Evolutionary conservation across 1,284 basidiomycete species (phyloP), one percentile per base, ranked within the genome.

Genomic region (Tylopilus sp.): DNA sequence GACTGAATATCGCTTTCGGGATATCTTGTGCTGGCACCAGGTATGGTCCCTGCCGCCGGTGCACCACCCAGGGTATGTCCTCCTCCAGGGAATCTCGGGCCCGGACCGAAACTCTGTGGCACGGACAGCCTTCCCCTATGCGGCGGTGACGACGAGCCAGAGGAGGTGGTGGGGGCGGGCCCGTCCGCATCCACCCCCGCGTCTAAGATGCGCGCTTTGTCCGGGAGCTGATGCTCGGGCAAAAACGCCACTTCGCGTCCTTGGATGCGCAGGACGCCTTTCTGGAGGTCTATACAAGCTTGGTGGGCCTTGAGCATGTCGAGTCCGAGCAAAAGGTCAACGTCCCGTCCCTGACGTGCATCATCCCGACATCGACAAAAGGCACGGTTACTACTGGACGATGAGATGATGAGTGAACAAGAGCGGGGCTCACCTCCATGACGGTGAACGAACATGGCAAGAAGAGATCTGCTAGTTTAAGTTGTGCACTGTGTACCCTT

Each of bases 291-390:
- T 64, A 99, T 97, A 59, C 84, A 89, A 9, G 94, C 95, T 67
- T 97, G 94, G 65, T 97, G 92, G 2, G 94, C 88, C 70, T 96
- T 98, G 48, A 99, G 82, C 97, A 99, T 99, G 74, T 99, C 96
- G 16, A 99, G 77, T 5, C 96, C 97, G 46, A 99, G 89, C 2
- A 99, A 76, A 18, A 99, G 81, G 60, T 99, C 96, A 35, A 98
- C 93, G 48, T 89, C 84, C 29, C 85, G 81, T 21, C 94, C 94
- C 86, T 91, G 56, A 11, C 12, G 28, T 31, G 12, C 16, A 41
- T 39, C 2, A n/a, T 36, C 21, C 21, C 18, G 33, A 23, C 5
- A n/a, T 33, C 16, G 25, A 21, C 4, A 12, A 13, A 19, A 12
- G 2, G 18, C 10, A n/a, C 7, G 3, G 18, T 34, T 13, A 25